Evolutionary conservation across 1,284 basidiomycete species (phyloP), one percentile per base, ranked within the genome.

Genomic region (Sporisorium sorghi): DNA sequence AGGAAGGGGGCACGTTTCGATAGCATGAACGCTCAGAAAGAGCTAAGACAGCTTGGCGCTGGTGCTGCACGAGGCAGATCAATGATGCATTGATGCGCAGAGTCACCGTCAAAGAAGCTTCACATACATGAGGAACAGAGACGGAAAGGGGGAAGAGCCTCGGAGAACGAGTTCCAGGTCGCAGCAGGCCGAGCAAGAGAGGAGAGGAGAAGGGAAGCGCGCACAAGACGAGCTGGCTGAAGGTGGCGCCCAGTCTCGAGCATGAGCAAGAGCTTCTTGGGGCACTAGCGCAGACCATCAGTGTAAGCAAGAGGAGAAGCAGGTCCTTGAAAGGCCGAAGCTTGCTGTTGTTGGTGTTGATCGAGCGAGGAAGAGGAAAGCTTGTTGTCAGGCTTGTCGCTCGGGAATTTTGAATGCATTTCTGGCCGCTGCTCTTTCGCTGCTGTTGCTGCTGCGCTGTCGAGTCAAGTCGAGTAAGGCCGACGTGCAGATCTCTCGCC

Each of bases 381-480:
- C 14, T 11, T 8, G 9, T 40, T 37, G 17, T 17, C 24, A 3
- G n/a, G 43, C 40, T 57, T 63, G 32, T 50, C 40, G 48, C 58
- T 60, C 47, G 48, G 64, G 64, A 67, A 67, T 67, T 60, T 60
- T 6, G 30, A 48, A 30, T 67, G 64, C 64, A 57, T 54, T 21
- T 32, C 58, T 48, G 40, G n/a, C n/a, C n/a, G n/a, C n/a, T n/a
- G n/a, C n/a, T n/a, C n/a, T n/a, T n/a, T n/a, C 32, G 46, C 47
- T 48, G 19, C 50, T 51, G 24, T 12, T 37, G 15, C 37, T 43
- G 53, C 32, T 37, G 33, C 10, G 51, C 10, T 48, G 35, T 48
- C 35, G 30, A 35, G 32, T 47, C 37, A 40, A 40, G 37, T 40
- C 37, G 37, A 40, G 37, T 28, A 19, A 69, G 37, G 37, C 67